Evolutionary conservation across 179 eudicot genomes (phyloP), one percentile per base, ranked within the genome.

Genomic region (Silene coronaria): DNA sequence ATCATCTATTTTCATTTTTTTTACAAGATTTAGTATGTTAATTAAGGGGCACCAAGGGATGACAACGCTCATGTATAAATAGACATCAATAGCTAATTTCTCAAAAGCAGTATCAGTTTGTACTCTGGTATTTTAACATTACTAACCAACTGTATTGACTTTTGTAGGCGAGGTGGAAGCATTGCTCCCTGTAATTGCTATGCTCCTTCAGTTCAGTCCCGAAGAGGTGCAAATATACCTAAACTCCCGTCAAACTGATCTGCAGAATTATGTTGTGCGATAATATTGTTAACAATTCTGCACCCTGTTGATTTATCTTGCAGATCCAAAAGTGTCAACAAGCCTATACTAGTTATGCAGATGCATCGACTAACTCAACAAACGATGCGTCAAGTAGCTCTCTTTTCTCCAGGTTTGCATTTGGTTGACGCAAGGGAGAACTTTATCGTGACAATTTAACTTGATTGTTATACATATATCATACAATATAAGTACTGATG

Each of bases 141-240:
- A 26, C 24, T 17, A 28, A 38, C n/a, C 48, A 69, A 77, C 70
- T 12, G 16, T 80, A 19, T 17, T 63, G 46, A 57, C 32, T 65
- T 74, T 45, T 67, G 53, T 76, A 96, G 99, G 99, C 48, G 99
- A 96, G 82, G 99, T 96, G 80, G 97, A 87, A 83, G 97, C 96
- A 73, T 82, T 96, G 80, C 88, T 96, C 60, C 99, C 99, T 11
- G 99, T 96, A 61, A 76, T 96, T 66, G 99, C 92, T 57, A 96
- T 90, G 97, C 92, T 96, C 66, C 98, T 96, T 78, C 99, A 96
- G 81, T 93, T 96, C 88, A 96, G 99, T 82, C 99, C 97, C n/a
- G 97, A 91, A 12, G 99, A 96, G 99, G 99, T 96, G 70, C 86
- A 46, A 17, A 74, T 45, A 45, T 70, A 32, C 70, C 28, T 67